Conservation (phyloP, 2,329 filamentous ascomycete species). For the Cordyceps cateniannulata region DNA sequence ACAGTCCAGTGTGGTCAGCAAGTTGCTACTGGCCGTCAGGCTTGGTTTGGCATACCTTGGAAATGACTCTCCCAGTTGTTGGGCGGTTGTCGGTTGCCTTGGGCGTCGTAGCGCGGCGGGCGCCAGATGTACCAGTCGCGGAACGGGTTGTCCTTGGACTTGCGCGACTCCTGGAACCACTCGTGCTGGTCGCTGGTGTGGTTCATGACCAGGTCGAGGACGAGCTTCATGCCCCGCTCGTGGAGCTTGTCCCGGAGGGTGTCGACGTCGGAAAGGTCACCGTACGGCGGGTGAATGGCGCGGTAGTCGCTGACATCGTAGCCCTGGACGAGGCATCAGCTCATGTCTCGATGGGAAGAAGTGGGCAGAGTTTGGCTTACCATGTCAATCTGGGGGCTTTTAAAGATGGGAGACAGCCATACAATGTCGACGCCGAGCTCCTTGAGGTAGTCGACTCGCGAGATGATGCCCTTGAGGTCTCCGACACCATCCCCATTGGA, state of each 20-base stretch:
- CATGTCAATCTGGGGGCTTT: slow-evolving; percentile 59
- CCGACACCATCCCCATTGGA: slow-evolving; percentile 49
- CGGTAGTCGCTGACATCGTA: slow-evolving; percentile 68
- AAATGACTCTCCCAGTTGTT: slow-evolving; percentile 49
- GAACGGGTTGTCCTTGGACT: slow-evolving; percentile 46
- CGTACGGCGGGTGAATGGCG: slow-evolving; percentile 59
- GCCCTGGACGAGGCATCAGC: slow-evolving; percentile 31
- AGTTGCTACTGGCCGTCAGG: not conserved
- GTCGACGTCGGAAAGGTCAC: slow-evolving; percentile 61
- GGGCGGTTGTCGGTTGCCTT: slow-evolving; percentile 54
- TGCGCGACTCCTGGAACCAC: slow-evolving; percentile 52
- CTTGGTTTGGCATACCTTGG: slow-evolving; percentile 20
- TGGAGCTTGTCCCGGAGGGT: slow-evolving; percentile 55
- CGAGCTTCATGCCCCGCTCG: slow-evolving; percentile 57
- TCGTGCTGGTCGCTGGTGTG: slow-evolving; percentile 55
- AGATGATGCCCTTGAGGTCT: slow-evolving; percentile 52
- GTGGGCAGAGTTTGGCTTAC: slow-evolving; percentile 17
- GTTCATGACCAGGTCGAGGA: slow-evolving; percentile 69
- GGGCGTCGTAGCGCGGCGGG: slow-evolving; percentile 45
- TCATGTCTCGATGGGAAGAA: not conserved
- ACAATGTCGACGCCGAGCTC: slow-evolving; percentile 52
- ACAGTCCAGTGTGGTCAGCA: not conserved
- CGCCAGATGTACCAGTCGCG: slow-evolving; percentile 62
- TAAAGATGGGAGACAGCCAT: slow-evolving; percentile 45
- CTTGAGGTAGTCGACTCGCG: slow-evolving; percentile 48